Base-by-base conservation (phyloP, 352 stramenopile species). In the Phytophthora sojae region DNA sequence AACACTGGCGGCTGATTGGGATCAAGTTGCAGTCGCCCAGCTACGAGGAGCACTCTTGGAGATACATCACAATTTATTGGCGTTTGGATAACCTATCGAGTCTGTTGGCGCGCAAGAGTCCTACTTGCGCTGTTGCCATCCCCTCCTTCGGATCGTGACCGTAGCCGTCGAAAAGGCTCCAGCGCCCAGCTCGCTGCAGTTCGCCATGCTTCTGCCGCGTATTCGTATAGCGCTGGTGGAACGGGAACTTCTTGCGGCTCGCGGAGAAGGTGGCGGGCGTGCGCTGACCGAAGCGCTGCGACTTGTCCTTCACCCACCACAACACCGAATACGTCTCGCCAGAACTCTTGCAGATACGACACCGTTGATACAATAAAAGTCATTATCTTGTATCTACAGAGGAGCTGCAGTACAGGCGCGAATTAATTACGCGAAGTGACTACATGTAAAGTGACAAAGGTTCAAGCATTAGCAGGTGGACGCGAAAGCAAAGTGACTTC, bases 231-330 rank as follows among this genome's bases (percentile, higher is more conserved):
- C 25, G 80, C 61, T 44, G 61, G 61, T 8, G 71, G 61, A 45
- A 83, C 47, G 56, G 69, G 57, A 50, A 76, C 58, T 76, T 61
- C 44, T 57, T 57, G 32, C 17, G 82, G 81, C 37, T 81, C 77
- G 25, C 86, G 83, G n/a, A 93, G 67, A 57, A 89, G 67, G 21
- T 82, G 64, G 25, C 64, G 74, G 77, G 69, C 57, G 86, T 85
- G 14, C 74, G 73, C 61, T 91, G 83, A 6, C 80, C 75, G 64
- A 89, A 92, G 15, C 88, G 82, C 71, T 95, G 88, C 12, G 85
- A 93, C 65, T 91, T 90, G 73, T 92, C 83, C 30, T 89, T 79
- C 68, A 91, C 85, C 85, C 88, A 95, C 88, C 88, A 95, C 11
- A 93, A 52, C 32, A 95, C 82, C 49, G 88, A 90, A 75, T 95